phyloP scores from a whole-genome alignment of 164 flowering plant species.

The Piper betle region DNA sequence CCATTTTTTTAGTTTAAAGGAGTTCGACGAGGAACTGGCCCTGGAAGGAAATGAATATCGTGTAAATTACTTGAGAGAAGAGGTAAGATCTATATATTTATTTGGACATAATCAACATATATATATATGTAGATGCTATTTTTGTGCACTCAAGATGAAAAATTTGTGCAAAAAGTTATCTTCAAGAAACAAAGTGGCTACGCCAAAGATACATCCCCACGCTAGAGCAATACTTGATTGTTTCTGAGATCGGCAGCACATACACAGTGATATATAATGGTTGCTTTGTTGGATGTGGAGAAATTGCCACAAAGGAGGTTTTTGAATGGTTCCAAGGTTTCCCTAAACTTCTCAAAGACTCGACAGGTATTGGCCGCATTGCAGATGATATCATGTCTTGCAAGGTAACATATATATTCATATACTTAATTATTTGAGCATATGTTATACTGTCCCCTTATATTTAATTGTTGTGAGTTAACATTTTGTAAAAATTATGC shows the following conservation, averaged over 20 bases:
- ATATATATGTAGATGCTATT: no score
- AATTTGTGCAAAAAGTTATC: slow-evolving; percentile 12
- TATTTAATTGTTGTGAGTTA: no score
- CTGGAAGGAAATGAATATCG: slow-evolving; percentile 17
- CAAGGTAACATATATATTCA: slow-evolving; percentile 10
- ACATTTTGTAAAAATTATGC: no score
- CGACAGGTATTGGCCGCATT: slow-evolving; percentile 14
- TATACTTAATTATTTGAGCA: no score
- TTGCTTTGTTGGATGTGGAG: slow-evolving; percentile 27
- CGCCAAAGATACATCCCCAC: slow-evolving; percentile 14
- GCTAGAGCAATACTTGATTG: slow-evolving; percentile 21
- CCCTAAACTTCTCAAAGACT: slow-evolving; percentile 18
- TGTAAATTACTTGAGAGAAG: slow-evolving; percentile 15
- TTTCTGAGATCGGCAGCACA: slow-evolving; percentile 3
- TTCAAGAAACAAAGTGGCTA: slow-evolving; percentile 26
- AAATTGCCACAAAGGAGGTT: slow-evolving; percentile 14
- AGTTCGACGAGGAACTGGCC: slow-evolving; percentile 18
- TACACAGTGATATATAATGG: slow-evolving; percentile 6
- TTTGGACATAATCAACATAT: background rate
- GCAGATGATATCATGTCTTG: slow-evolving; percentile 17
- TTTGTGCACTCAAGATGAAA: slow-evolving; percentile 15
- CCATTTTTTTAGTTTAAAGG: slow-evolving; percentile 16
- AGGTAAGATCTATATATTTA: slow-evolving; percentile 10
- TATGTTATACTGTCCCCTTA: no score
- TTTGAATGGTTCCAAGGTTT: slow-evolving; percentile 19